These are phyloP conservation scores for Gloeopeniophorella convolvens DNA, from an alignment of 768 basidiomycete species.

Conservation along the genomic window DNA sequence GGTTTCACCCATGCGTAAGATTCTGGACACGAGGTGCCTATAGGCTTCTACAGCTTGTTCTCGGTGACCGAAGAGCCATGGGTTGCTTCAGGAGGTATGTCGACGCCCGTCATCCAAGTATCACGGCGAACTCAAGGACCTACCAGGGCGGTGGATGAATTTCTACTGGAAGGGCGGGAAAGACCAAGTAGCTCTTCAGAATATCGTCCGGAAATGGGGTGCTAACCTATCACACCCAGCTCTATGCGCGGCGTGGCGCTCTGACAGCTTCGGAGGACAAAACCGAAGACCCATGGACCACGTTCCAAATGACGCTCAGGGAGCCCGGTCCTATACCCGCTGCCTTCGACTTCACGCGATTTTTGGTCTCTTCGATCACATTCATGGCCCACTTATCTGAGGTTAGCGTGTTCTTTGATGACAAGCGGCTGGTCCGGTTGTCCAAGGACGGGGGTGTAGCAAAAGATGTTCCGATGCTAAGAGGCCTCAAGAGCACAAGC, in stretches of 20 bases:
- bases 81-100: conserved; percentile 68
- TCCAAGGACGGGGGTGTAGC: conserved; percentile 55
- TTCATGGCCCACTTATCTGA: conserved; percentile 80
- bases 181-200: conserved; percentile 55
- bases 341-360: conserved; percentile 82
- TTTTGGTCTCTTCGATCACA: conserved; percentile 85
- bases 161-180: conserved; percentile 96
- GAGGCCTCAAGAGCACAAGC: conserved; percentile 50
- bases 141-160: conserved; percentile 79
- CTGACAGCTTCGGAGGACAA: conserved; percentile 38
- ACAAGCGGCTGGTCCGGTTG: conserved; percentile 59
- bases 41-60: conserved; percentile 75
- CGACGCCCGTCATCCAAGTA: conserved; percentile 23
- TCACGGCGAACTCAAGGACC: conserved; percentile 25
- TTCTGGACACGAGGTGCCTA: background rate
- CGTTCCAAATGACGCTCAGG: conserved; percentile 84
- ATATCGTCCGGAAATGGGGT: background rate
- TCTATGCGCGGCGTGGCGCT: conserved; percentile 76
- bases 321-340: conserved; percentile 75
- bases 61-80: conserved; percentile 81
- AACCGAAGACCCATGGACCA: conserved; percentile 57
- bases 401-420: conserved; percentile 80
- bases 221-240: conserved; percentile 32
- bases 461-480: conserved; percentile 45
- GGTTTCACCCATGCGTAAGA: background rate